Evolutionary conservation across 1,284 basidiomycete species (phyloP), one percentile per base, ranked within the genome.

Genomic region (Leccinum pachyderme): DNA sequence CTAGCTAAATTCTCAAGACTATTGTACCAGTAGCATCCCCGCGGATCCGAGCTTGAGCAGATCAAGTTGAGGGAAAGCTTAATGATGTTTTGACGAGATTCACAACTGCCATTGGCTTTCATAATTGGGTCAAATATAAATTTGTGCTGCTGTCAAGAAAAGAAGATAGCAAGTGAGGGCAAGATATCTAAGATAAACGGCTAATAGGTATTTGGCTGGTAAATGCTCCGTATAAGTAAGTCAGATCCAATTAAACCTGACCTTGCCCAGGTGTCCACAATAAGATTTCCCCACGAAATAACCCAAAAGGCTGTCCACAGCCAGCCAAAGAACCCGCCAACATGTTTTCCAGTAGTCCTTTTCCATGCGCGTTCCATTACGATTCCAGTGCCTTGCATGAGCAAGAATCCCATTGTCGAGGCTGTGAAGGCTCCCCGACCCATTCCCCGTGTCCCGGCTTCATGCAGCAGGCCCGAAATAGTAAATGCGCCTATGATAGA

Each of bases 401-500:
- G 29, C 64, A 87, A 88, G 64, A 80, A 87, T 3, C 79, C 78
- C 3, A 71, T 69, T 9, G 84, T 71, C 5, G 61, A 55, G 7
- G 63, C 52, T 5, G 78, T 75, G 35, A 84, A 79, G 0, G 72
- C 71, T 13, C 82, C 84, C 7, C 73, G 73, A 2, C 77, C 80
- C 78, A 85, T 80, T 46, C 25, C 24, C 3, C 24, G 41, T 13
- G 22, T 12, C 12, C 41, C 44, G 15, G n/a, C 25, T 4, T 27
- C 44, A 46, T 88, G 86, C 24, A 88, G 59, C 2, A 83, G 0
- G n/a, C 22, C 44, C 7, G 85, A 87, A 15, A 80, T 59, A 2
- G 79, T 49, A 61, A 88, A 88, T 1, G 77, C 78, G 9, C 83
- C 84, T n/a, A 87, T 48, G 6, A 84, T 70, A 5, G 66, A 69